Base-by-base conservation (phyloP, 1,284 basidiomycete species). In the Pseudozyma pruni region DNA sequence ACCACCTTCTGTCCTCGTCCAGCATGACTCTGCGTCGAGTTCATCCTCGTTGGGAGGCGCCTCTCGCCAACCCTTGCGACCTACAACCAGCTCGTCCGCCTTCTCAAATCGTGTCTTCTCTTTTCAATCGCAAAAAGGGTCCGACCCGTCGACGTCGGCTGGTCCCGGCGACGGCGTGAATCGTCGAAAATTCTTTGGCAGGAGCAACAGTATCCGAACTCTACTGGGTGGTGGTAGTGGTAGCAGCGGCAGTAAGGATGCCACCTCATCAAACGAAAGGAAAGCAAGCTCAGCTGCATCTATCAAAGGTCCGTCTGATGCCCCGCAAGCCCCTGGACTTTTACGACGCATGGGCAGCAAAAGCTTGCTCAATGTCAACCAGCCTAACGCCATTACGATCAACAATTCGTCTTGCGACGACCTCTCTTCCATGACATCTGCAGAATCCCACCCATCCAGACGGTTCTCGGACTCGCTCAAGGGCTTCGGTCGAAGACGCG, bases 281-380 rank as follows among this genome's bases (percentile, higher is more conserved):
- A 29, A 45, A 2, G 9, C 35, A 9, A 33, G 22, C 8, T 34
- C 44, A 9, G 17, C 33, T 7, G 27, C 39, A 5, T 54, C 48
- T 4, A 38, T 42, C 13, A 14, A 35, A 20, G 34, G 38, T 31
- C 20, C 57, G 3, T 8, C 29, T n/a, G 25, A 43, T 17, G 27
- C 34, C n/a, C 45, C 45, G 11, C 52, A 41, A 4, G 38, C 56
- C 13, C 63, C 50, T n/a, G 60, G 67, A 16, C 42, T 69, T 8
- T 45, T 73, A 23, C 56, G 66, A 1, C 64, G 66, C 23, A 70
- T 70, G 49, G 60, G 66, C n/a, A 73, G 71, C 49, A 62, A 49
- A 34, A 66, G 57, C 40, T 61, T 70, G 33, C 58, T 73, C 33
- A 69, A 61, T 22, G 33, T 62, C 25, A 58, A 54, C 20, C 50